Base-by-base conservation (phyloP, 2,329 filamentous ascomycete species). In the Magnaporthiopsis incrustans region DNA sequence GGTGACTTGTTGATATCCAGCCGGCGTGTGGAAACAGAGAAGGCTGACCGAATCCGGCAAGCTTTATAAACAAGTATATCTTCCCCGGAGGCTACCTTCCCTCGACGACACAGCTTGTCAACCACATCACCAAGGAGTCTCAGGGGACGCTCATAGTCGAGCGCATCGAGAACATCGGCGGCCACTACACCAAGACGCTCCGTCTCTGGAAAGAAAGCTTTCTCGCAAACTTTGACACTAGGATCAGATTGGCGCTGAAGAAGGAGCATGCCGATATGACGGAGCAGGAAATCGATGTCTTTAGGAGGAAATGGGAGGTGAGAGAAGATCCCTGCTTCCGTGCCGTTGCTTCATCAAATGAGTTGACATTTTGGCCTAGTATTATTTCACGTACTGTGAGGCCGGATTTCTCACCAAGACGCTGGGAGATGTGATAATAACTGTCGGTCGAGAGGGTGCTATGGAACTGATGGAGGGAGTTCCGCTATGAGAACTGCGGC, bases 331-430 rank as follows among this genome's bases (percentile, higher is more conserved):
- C 44, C 27, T 35, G 8, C 35, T 12, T 59, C 6, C 30, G 35
- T 11, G 35, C 30, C 57, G 14, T 6, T 33, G 14, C n/a, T 26
- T 32, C n/a, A 53, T 25, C 57, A 18, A 61, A 64, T 67, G 32
- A 67, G 58, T 56, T 44, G 32, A 58, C 53, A 25, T 50, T 26
- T 22, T 50, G 22, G 27, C n/a, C 50, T 66, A 86, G 78, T 92
- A 91, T 70, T 92, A 91, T 72, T 92, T 91, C 74, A 80, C 83
- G 27, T 91, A 91, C 71, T 91, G 88, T 67, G 89, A 91, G 73
- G 88, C 88, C 56, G 89, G 88, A 0, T 91, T 92, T 70, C 77
- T 83, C 65, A 89, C 85, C 7, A 90, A 90, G 75, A 89, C 87
- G 2, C 73, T 92, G 26, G 88, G 88, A 2, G 89, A 91, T 74